phyloP scores from a whole-genome alignment of 139 green algal genomes.

The Coccomyxa sp. region DNA sequence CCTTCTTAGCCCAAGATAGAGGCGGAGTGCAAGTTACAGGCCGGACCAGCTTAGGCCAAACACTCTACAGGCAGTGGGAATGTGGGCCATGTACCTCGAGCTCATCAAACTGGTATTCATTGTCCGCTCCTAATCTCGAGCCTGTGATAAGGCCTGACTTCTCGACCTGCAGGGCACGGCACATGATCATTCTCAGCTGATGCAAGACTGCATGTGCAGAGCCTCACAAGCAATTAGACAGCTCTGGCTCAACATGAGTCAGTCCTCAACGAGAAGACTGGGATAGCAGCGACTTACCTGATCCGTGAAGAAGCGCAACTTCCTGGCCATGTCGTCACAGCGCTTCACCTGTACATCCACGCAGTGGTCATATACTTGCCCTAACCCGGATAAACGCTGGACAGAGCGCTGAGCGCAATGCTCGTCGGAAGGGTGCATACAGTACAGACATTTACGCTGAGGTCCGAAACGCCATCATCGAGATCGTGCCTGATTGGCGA shows the following conservation, averaged over 20 bases:
- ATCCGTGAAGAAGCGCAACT: constrained; percentile 91
- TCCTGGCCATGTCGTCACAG: constrained; percentile 94
- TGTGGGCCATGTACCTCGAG: constrained; percentile 55
- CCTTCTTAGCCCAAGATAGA: too few relatives aligned
- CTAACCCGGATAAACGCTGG: not conserved
- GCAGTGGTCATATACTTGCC: not conserved
- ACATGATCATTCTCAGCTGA: not conserved
- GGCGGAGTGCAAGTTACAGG: too few relatives aligned
- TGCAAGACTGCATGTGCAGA: too few relatives aligned
- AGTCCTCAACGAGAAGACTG: not conserved
- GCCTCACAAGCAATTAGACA: not conserved
- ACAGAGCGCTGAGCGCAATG: not conserved
- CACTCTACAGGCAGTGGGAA: not conserved
- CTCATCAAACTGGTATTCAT: constrained; percentile 66
- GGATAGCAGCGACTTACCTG: constrained; percentile 46
- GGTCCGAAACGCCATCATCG: not conserved
- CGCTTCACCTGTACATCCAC: constrained; percentile 81
- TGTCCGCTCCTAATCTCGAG: constrained; percentile 1
- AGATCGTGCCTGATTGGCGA: constrained; percentile 74
- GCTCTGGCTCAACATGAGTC: not conserved
- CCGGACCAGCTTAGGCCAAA: too few relatives aligned
- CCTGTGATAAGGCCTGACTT: constrained; percentile 15
- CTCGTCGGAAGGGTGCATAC: not conserved
- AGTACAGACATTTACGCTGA: not conserved
- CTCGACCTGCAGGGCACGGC: not conserved